Base-by-base conservation (phyloP, 257 asterid species). In the Osmanthus fragrans region DNA sequence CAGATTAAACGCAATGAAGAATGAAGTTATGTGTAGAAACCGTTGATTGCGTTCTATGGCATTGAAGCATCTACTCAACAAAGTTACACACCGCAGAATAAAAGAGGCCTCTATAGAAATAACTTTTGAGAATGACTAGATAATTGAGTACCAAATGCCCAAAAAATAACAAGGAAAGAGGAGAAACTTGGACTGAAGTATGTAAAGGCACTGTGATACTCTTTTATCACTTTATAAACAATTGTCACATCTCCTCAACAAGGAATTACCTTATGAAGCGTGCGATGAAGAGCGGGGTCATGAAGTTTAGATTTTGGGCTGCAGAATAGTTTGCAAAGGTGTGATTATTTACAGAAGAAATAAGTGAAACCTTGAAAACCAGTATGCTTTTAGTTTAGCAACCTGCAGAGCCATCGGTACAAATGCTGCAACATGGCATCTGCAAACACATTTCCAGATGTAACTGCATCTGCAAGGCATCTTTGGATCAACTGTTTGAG, bases 381-480 rank as follows among this genome's bases (percentile, higher is more conserved):
- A 77, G 70, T 80, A 64, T 39, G 78, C 23, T 45, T 69, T 49
- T 54, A 79, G 84, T 69, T 49, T 54, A 79, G 84, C 68, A 74
- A 95, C 99, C 99, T 95, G 99, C 99, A 93, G 77, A 93, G 92
- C 99, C 99, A 96, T 75, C 99, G 90, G 87, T 92, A 92, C 84
- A 96, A 86, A 85, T 93, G 92, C 86, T 93, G 98, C 86, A 96
- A 79, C 67, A 93, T 84, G 80, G 94, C 91, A 87, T 96, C 97
- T 39, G 99, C 99, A 85, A 90, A 92, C 77, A 89, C 90, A 85
- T 92, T 96, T 83, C 99, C 97, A 19, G 98, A 93, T 71, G 97
- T 84, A 81, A 89, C 94, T 60, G 94, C 99, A 82, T 96, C 99
- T 51, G 93, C 80, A 54, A 96, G 96, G 86, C 98, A 96, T 87